Evolutionary conservation across 2,329 filamentous ascomycete species (phyloP).

Genomic region (Trichothecium sympodiale): DNA sequence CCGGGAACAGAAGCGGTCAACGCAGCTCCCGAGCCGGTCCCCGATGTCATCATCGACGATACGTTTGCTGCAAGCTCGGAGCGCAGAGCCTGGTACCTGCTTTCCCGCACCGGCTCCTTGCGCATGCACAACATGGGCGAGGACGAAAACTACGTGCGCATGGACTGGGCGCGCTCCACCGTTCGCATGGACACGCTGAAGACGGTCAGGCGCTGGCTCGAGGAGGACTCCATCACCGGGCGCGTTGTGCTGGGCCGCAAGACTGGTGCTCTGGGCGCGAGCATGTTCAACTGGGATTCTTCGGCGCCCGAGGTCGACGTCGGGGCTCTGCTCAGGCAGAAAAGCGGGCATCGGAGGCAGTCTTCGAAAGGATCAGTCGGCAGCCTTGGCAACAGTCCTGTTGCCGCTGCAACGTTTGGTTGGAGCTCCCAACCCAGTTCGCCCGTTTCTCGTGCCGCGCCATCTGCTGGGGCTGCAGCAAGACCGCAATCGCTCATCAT

Average conservation of each 20-base stretch:
- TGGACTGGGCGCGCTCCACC: constrained; percentile 45
- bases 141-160: constrained; percentile 47
- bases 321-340: constrained; percentile 19
- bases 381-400: constrained; percentile 10
- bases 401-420: constrained; percentile 16
- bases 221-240: constrained; percentile 48
- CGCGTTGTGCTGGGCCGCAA: constrained; percentile 26
- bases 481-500: constrained; percentile 4
- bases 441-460: neutral
- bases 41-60: constrained; percentile 38
- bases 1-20: constrained; percentile 12
- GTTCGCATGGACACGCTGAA: constrained; percentile 42
- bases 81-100: constrained; percentile 54
- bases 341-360: constrained; percentile 11
- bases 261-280: constrained; percentile 27
- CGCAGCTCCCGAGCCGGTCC: constrained; percentile 21
- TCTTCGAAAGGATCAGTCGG: constrained; percentile 12
- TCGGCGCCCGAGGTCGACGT: constrained; percentile 39
- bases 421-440: constrained; percentile 13
- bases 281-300: constrained; percentile 52
- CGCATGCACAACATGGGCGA: constrained; percentile 45
- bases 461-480: constrained; percentile 2
- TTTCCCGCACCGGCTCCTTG: constrained; percentile 49
- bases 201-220: constrained; percentile 55
- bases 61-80: constrained; percentile 43